Conservation (phyloP, 805 yeast species). For the Saccharomycodes ludwigii region DNA sequence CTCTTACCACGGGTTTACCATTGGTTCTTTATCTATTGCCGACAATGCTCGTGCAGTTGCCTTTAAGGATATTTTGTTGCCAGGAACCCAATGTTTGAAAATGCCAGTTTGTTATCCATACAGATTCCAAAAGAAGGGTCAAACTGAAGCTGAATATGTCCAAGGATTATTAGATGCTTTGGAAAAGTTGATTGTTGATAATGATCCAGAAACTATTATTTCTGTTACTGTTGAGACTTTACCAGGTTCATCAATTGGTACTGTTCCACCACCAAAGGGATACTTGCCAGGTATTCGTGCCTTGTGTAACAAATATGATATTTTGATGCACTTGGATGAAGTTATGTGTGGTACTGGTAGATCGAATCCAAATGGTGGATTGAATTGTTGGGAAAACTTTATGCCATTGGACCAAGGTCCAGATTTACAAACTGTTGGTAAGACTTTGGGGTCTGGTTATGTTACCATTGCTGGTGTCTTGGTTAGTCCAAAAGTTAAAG, state of each 20-base stretch:
- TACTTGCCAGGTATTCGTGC: constrained; percentile 34
- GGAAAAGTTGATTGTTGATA: constrained; percentile 29
- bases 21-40: constrained; percentile 33
- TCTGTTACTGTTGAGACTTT: constrained; percentile 35
- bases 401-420: constrained; percentile 28
- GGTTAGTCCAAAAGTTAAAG: constrained; percentile 28
- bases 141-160: constrained; percentile 29
- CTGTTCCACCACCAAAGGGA: constrained; percentile 33
- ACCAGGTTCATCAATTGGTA: constrained; percentile 35
- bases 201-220: constrained; percentile 32
- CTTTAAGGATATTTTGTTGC: constrained; percentile 21
- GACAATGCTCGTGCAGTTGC: constrained; percentile 25
- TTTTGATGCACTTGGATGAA: constrained; percentile 39
- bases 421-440: constrained; percentile 37
- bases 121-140: constrained; percentile 21
- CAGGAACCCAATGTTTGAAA: constrained; percentile 16
- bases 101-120: constrained; percentile 26
- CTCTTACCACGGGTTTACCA: constrained; percentile 38
- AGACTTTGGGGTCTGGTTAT: constrained; percentile 37
- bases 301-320: constrained; percentile 40
- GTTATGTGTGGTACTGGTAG: constrained; percentile 50
- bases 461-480: constrained; percentile 37
- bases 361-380: constrained; percentile 28
- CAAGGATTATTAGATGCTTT: constrained; percentile 27
- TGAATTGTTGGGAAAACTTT: constrained; percentile 35